phyloP scores from a whole-genome alignment of 129 eudicot genomes.

The Flaveria bidentis region DNA sequence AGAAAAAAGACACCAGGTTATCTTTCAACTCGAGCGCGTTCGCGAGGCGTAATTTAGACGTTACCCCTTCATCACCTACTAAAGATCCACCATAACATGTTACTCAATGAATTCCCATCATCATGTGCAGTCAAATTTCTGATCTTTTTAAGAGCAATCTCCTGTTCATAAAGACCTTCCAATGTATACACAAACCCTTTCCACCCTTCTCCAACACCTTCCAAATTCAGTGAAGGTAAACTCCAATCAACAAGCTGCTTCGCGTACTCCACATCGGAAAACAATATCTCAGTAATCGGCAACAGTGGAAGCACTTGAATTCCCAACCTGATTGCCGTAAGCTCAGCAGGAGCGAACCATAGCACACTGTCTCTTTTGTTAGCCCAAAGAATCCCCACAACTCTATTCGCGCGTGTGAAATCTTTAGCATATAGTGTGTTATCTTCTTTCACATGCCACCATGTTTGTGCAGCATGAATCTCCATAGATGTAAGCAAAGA shows the following conservation, averaged over 20 bases:
- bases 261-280: constrained; percentile 57
- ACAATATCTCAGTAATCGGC: constrained; percentile 74
- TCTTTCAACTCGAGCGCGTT: too few relatives aligned
- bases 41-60: too few relatives aligned
- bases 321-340: constrained; percentile 69
- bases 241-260: constrained; percentile 75
- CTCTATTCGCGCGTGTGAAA: constrained; percentile 63
- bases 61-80: constrained; percentile 36
- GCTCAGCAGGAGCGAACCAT: constrained; percentile 90
- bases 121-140: constrained; percentile 58
- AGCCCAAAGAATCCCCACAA: constrained; percentile 81
- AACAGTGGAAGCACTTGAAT: constrained; percentile 73
- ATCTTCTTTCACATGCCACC: constrained; percentile 84
- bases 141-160: constrained; percentile 57
- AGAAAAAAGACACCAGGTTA: too few relatives aligned
- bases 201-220: constrained; percentile 91
- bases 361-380: constrained; percentile 79
- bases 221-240: constrained; percentile 60
- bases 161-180: constrained; percentile 75
- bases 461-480: constrained; percentile 68
- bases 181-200: constrained; percentile 82
- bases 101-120: constrained; percentile 88
- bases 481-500: constrained; percentile 71
- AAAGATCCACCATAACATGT: constrained; percentile 91
- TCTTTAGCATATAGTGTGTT: constrained; percentile 51